Conservation (phyloP, 1,284 basidiomycete species). For the Mycena sp. region DNA sequence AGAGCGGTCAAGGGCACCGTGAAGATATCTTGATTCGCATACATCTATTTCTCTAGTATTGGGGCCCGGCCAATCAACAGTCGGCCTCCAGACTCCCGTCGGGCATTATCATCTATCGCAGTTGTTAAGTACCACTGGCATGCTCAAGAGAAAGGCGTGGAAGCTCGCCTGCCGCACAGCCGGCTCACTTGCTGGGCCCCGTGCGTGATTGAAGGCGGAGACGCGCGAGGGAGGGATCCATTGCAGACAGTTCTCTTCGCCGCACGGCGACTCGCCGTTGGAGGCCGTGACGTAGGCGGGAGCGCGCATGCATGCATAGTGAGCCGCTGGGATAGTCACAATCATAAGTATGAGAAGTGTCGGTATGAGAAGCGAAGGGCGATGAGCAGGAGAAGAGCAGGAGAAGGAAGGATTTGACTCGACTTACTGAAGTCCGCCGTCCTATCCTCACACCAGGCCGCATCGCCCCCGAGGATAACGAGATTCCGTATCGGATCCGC, state of each 20-base stretch:
- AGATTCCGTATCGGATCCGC: slow-evolving; percentile 28
- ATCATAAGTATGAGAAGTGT: too few species aligned
- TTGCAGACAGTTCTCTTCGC: slow-evolving; percentile 26
- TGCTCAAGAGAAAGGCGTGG: neutral
- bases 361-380: neutral
- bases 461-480: slow-evolving; percentile 30
- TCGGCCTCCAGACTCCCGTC: slow-evolving; percentile 25
- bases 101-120: slow-evolving; percentile 16
- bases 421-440: slow-evolving; percentile 13
- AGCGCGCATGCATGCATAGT: slow-evolving; percentile 14
- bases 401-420: too few species aligned
- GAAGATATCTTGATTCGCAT: too few species aligned
- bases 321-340: slow-evolving; percentile 3
- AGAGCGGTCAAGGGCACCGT: too few species aligned
- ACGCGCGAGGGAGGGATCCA: slow-evolving; percentile 26
- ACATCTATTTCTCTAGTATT: too few species aligned
- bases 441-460: slow-evolving; percentile 15
- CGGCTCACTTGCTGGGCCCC: slow-evolving; percentile 28
- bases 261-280: slow-evolving; percentile 28
- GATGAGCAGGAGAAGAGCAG: too few species aligned
- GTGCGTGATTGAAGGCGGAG: slow-evolving; percentile 17
- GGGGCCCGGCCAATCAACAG: neutral
- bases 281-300: slow-evolving; percentile 14
- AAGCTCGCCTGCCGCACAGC: slow-evolving; percentile 7
- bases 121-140: neutral